Evolutionary conservation across 148 eudicot genomes (phyloP).

Genomic region (Talinum fruticosum): DNA sequence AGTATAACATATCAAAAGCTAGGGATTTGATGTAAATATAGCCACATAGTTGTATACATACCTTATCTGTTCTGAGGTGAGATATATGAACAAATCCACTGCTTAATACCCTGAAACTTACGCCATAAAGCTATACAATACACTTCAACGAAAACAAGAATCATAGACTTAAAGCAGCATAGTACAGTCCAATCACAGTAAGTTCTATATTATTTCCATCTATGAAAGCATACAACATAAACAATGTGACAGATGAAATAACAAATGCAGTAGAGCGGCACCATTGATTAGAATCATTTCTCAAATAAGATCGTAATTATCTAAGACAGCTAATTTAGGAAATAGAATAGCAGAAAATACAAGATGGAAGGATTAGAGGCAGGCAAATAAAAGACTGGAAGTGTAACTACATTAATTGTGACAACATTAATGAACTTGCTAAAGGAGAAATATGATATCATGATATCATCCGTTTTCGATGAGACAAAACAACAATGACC

Average conservation of each 20-base stretch:
- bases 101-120: neutral
- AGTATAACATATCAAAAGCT: too few relatives aligned
- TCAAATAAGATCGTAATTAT: neutral
- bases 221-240: too few relatives aligned
- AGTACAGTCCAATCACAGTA: too few relatives aligned
- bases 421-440: neutral
- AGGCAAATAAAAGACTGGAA: neutral
- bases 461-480: neutral
- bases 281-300: too few relatives aligned
- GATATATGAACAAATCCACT: too few relatives aligned
- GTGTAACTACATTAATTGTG: neutral
- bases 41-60: too few relatives aligned
- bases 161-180: neutral
- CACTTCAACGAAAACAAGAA: neutral
- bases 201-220: too few relatives aligned
- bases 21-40: too few relatives aligned
- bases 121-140: neutral
- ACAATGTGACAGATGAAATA: too few relatives aligned
- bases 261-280: too few relatives aligned
- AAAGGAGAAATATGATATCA: constrained; percentile 1
- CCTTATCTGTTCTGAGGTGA: too few relatives aligned
- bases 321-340: neutral
- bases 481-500: constrained; percentile 2
- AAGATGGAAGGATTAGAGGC: neutral
- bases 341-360: neutral